A percentile compares a stretch with the other conserved stretches of the same genome.
phyloP scores from a whole-genome alignment of 352 stramenopile genomes.

The Thalassiosira mediterranea region DNA sequence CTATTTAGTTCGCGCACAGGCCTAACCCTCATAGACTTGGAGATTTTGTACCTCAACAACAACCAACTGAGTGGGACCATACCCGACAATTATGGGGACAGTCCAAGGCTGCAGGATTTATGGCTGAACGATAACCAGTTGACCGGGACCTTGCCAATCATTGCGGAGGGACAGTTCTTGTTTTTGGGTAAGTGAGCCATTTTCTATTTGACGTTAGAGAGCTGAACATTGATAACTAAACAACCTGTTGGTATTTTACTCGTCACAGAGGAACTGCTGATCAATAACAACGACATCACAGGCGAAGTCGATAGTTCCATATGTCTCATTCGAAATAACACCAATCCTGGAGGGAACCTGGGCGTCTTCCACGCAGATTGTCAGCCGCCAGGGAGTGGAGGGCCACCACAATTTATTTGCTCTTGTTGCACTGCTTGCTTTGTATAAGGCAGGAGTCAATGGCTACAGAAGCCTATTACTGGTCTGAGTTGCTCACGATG shows the following conservation, averaged over 20 bases:
- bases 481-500: too few species aligned
- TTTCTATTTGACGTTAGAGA: background rate
- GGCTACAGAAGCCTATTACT: too few species aligned
- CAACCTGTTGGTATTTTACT: slow-evolving; percentile 1
- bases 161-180: slow-evolving; percentile 57
- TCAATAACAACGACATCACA: slow-evolving; percentile 60
- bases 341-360: slow-evolving; percentile 38
- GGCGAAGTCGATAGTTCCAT: slow-evolving; percentile 50
- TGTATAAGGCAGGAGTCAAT: too few species aligned
- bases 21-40: slow-evolving; percentile 15
- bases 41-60: slow-evolving; percentile 67
- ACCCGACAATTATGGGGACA: slow-evolving; percentile 52
- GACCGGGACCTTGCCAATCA: slow-evolving; percentile 48
- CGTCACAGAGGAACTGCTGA: slow-evolving; percentile 58
- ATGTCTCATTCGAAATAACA: slow-evolving; percentile 56
- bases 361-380: slow-evolving; percentile 62
- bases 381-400: slow-evolving; percentile 36
- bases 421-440: slow-evolving; percentile 66
- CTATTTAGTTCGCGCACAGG: slow-evolving; percentile 10
- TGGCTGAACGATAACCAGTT: slow-evolving; percentile 59
- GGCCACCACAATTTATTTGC: slow-evolving; percentile 52
- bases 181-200: slow-evolving; percentile 51
- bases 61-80: slow-evolving; percentile 70
- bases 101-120: slow-evolving; percentile 45
- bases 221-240: too few species aligned